phyloP scores from a whole-genome alignment of 495 filamentous ascomycete species.

The Neurospora sublineolata region DNA sequence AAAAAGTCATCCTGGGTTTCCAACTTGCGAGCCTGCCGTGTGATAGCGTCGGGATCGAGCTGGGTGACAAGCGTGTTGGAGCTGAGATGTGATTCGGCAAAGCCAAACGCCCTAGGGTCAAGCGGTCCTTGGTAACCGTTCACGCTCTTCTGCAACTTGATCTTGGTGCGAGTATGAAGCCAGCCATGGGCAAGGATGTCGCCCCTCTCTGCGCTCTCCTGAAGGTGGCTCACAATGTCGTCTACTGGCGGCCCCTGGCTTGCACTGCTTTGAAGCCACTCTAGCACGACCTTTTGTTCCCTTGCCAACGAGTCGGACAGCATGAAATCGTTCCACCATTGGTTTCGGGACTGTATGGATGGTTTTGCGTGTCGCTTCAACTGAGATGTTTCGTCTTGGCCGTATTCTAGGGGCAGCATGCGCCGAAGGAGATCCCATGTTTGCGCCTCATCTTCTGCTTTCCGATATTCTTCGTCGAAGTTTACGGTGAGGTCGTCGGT shows the following conservation, averaged over 20 bases:
- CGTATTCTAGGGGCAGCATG: conserved; percentile 41
- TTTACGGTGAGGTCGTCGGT: conserved; percentile 26
- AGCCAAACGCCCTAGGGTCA: conserved; percentile 45
- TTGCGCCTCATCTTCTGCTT: conserved; percentile 56
- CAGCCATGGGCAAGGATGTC: conserved; percentile 74
- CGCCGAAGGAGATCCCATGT: conserved; percentile 77
- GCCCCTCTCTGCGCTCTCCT: conserved; percentile 49
- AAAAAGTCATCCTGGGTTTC: conserved; percentile 73
- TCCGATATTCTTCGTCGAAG: conserved; percentile 24
- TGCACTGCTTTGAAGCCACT: conserved; percentile 73
- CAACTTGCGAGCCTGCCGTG: conserved; percentile 60
- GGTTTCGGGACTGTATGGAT: conserved; percentile 12
- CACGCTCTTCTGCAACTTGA: conserved; percentile 82
- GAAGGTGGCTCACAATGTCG: conserved; percentile 59
- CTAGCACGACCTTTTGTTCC: conserved; percentile 63
- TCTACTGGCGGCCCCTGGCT: conserved; percentile 58
- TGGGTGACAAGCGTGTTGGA: conserved; percentile 68
- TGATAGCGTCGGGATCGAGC: conserved; percentile 82
- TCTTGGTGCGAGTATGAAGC: conserved; percentile 78
- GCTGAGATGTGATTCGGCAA: conserved; percentile 45
- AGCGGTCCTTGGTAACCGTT: conserved; percentile 50
- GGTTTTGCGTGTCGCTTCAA: conserved; percentile 8
- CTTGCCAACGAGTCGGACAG: conserved; percentile 38
- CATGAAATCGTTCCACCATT: conserved; percentile 37
- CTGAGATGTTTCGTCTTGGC: conserved; percentile 22